Base-by-base conservation (phyloP, 352 stramenopile species). In the Phytophthora sojae region DNA sequence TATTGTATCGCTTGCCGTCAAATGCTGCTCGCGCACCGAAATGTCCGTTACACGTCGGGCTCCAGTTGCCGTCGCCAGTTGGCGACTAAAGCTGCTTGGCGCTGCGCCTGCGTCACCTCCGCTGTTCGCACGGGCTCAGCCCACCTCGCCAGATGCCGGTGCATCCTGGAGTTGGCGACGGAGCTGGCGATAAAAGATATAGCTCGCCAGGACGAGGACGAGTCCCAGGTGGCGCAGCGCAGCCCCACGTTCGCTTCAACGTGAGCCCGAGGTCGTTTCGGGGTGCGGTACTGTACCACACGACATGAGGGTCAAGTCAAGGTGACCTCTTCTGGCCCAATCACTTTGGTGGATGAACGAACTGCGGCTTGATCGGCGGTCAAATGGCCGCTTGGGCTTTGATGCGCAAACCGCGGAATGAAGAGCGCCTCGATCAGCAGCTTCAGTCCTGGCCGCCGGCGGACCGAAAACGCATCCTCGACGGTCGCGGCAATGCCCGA, bases 31-130 rank as follows among this genome's bases (percentile, higher is more conserved):
- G 45, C 19, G n/a, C 57, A 69, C 57, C 51, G 57, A 71, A 71
- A 71, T 21, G 50, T 44, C 55, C 58, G 64, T 71, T 71, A 62
- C 64, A 71, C 57, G 57, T 67, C 29, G 57, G 64, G 47, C 29
- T 61, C 32, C 21, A 19, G 9, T 42, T 42, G 17, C 15, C 17
- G 39, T 47, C 39, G 39, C 14, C 14, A 47, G 11, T 17, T 44
- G 37, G 37, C 9, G 37, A 32, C 25, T 47, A 19, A 68, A 42
- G 15, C 25, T 30, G 15, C 26, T 56, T 29, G n/a, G 32, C 54
- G 12, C 32, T 52, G 57, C 44, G 62, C 53, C 54, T 47, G 61
- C 51, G 61, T 68, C 61, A 68, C 26, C 19, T 44, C 19, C 25
- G 26, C 37, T 4, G 9, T 67, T 67, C 60, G 26, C 17, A 7